phyloP scores from a whole-genome alignment of 768 basidiomycete genomes.

The Coprinopsis strossmayeri region DNA sequence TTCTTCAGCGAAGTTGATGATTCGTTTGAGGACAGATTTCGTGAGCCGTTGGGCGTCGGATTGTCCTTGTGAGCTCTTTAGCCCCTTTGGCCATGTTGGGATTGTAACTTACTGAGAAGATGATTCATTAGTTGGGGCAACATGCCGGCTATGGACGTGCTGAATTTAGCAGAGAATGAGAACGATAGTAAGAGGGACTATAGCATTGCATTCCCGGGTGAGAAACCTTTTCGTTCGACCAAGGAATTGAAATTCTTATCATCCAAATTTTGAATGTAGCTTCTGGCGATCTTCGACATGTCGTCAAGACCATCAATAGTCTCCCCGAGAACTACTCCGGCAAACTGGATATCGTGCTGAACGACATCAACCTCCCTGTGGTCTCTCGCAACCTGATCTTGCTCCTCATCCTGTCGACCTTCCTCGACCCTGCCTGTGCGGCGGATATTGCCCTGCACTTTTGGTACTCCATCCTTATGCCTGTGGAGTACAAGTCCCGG shows the following conservation, averaged over 20 bases:
- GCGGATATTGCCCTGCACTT: constrained; percentile 42
- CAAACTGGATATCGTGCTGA: constrained; percentile 30
- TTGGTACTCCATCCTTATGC: constrained; percentile 41
- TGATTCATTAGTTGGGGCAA: constrained; percentile 27
- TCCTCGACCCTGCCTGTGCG: constrained; percentile 24
- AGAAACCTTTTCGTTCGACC: not conserved
- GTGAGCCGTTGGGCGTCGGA: constrained; percentile 13
- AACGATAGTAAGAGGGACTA: constrained; percentile 17
- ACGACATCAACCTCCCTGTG: constrained; percentile 27
- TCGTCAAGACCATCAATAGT: constrained; percentile 35
- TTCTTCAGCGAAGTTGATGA: constrained; percentile 11
- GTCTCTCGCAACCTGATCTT: constrained; percentile 34
- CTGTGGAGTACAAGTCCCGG: constrained; percentile 21
- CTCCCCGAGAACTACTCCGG: constrained; percentile 37
- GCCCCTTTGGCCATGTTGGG: no score
- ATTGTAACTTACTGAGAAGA: no score
- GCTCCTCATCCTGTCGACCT: constrained; percentile 32
- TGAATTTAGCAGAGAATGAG: constrained; percentile 24
- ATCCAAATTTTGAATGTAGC: constrained; percentile 20
- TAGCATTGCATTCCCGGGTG: constrained; percentile 21
- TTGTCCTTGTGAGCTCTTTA: constrained; percentile 17
- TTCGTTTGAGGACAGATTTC: constrained; percentile 3
- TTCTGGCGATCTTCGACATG: constrained; percentile 42
- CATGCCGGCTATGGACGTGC: constrained; percentile 22
- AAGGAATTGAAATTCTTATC: not conserved